Evolutionary conservation across 495 filamentous ascomycete genomes (phyloP).

Genomic region (Entonaema liquescens): DNA sequence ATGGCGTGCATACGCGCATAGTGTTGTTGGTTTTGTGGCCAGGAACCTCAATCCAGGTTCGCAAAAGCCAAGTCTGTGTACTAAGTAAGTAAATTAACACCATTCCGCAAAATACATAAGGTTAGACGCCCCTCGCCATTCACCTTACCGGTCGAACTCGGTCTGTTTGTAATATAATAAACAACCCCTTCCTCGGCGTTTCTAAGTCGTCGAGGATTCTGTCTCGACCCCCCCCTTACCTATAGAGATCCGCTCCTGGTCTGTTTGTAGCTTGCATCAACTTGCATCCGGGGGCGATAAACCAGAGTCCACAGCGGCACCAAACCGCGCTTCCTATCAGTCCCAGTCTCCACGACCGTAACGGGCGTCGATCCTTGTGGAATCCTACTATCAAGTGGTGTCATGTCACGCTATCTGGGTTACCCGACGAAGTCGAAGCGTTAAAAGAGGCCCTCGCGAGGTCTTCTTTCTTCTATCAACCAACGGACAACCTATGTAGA

Average conservation of each 20-base stretch:
- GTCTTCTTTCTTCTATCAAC: conserved; percentile 17
- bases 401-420: conserved; percentile 43
- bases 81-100: conserved; percentile 7
- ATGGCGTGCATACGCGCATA: conserved; percentile 36
- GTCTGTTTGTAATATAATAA: conserved; percentile 20
- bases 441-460: conserved; percentile 21
- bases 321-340: conserved; percentile 11
- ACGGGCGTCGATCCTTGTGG: conserved; percentile 39
- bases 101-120: conserved; percentile 33
- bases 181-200: conserved; percentile 19
- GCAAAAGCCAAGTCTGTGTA: conserved; percentile 16
- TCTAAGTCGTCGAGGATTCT: conserved; percentile 18
- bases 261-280: conserved; percentile 43
- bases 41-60: conserved; percentile 28
- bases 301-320: conserved; percentile 30
- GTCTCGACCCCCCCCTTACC: conserved; percentile 23
- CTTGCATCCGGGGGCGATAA: conserved; percentile 42
- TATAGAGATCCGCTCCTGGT: conserved; percentile 36
- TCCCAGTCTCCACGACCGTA: conserved; percentile 34
- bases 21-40: conserved; percentile 28
- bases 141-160: conserved; percentile 19
- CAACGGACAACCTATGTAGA: conserved; percentile 12
- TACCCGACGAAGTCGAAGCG: conserved; percentile 16
- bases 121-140: conserved; percentile 19
- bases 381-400: conserved; percentile 39